A percentile compares a stretch with the other conserved stretches of the same genome.
phyloP scores from a whole-genome alignment of 306 rosid genomes.

The Rubus parviflorus region DNA sequence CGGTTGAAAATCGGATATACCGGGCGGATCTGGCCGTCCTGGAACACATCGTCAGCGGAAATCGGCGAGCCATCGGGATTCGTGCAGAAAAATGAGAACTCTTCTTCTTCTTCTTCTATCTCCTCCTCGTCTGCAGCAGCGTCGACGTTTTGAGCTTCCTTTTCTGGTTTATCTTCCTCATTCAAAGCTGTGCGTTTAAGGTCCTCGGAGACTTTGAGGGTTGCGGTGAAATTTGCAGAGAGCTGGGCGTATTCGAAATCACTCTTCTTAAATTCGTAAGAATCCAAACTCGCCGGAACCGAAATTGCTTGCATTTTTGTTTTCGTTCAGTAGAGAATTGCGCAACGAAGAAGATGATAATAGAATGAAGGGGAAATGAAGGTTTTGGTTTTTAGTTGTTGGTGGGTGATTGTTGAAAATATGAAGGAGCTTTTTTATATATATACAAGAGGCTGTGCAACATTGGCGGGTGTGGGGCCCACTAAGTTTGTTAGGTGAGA shows the following conservation, averaged over 20 bases:
- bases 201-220: constrained; percentile 31
- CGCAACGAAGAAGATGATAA: neutral
- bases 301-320: constrained; percentile 47
- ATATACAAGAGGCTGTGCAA: neutral
- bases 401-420: neutral
- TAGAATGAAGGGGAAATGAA: neutral
- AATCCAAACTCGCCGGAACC: constrained; percentile 11
- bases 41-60: constrained; percentile 70
- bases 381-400: neutral
- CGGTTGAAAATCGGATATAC: constrained; percentile 60
- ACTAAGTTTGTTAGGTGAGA: neutral
- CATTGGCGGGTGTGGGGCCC: constrained; percentile 13
- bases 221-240: constrained; percentile 38
- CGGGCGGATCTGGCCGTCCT: constrained; percentile 74
- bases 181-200: neutral
- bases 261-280: neutral
- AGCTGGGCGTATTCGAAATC: constrained; percentile 13
- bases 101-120: constrained; percentile 26
- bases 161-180: neutral
- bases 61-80: constrained; percentile 57
- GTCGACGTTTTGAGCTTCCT: neutral
- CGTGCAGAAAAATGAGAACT: constrained; percentile 57
- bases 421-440: neutral
- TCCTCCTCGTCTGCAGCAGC: neutral
- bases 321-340: neutral